Evolutionary conservation across 176 grass and related monocot genomes (phyloP), one percentile per base, ranked within the genome.

Genomic region (Aegilops bicornis): DNA sequence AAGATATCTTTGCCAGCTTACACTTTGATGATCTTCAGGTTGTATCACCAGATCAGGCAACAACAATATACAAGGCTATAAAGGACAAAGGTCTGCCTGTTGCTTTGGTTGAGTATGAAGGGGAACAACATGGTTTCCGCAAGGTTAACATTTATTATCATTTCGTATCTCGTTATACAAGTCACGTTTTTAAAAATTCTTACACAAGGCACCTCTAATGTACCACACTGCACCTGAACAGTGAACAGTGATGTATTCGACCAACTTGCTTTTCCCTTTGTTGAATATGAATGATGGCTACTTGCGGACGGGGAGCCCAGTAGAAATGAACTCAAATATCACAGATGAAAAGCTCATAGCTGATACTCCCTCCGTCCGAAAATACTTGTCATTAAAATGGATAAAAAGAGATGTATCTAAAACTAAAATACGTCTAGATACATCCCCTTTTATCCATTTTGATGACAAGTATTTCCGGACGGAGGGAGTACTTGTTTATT

Each of bases 91-190:
- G 93, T 31, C 60, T 98, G 72, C 91, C 96, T 76, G 96, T 98
- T 87, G 93, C 91, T 81, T 92, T 98, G 86, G 86, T 98, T 6
- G 96, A 98, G 80, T 98, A 98, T 42, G 93, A 98, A 91, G 96
- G 96, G 54, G 96, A 94, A 67, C 96, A 98, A 9, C 93, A 95
- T 76, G 91, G 96, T 3, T 98, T 98, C 82, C 88, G 93, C 63
- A 94, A 98, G 96, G 96, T 98, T 50, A 93, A 14, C 1, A 31
- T 56, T 65, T 50, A 73, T 42, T 84, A 22, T 36, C 20, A 0
- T 56, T 69, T 7, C 19, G 0, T 86, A 61, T 33, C 86, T 83
- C 17, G 23, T 47, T 50, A 29, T 29, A 73, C 22, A 48, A 75
- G 72, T 23, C 72, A 75, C 37, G 6, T 33, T 25, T 10, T 25